Evolutionary conservation across 768 basidiomycete genomes (phyloP), one percentile per base, ranked within the genome.

Genomic region (Suillus bovinus): DNA sequence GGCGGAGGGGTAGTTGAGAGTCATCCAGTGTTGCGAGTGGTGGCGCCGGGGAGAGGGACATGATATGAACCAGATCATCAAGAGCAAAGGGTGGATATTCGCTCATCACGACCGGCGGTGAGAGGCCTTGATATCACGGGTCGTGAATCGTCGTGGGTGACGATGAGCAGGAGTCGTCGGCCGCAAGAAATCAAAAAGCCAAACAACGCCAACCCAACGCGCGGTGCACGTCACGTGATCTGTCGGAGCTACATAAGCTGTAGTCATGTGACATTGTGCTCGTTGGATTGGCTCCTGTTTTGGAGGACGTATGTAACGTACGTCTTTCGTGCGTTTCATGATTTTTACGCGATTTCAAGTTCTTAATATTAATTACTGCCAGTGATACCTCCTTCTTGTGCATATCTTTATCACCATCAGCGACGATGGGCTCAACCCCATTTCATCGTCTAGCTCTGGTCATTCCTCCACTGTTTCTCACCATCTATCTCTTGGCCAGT

Each of bases 401-500:
- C 55, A 63, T 64, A 49, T 63, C 61, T 29, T 34, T 22, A 29
- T 29, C 4, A 55, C 24, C 34, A 31, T 61, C 31, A 52, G 20
- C 11, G 55, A 56, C 38, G 67, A 60, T 67, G 61, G 27, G 41
- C n/a, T 63, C 63, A 42, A 58, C 42, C 4, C 63, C 66, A 9
- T 58, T 64, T n/a, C 62, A 66, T 5, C 68, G 66, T 46, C 63
- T 75, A n/a, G 44, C 68, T 31, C 31, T 91, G 61, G 70, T 87
- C 16, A 69, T 90, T 6, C 86, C 87, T 0, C 84, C 88, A 17
- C 71, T 89, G 31, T 77, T 90, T 50, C 76, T 90, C 56, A 76
- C 81, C 4, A 75, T 81, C 3, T 91, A 89, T 71, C 76, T 91
- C 68, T 75, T 90, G 64, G 81, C 87, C 9, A 80, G 83, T 1